A percentile compares a stretch with the other conserved stretches of the same genome.
phyloP scores from a whole-genome alignment of 225 moss, liverwort and hornwort genomes.

The Marchantia paleacea region DNA sequence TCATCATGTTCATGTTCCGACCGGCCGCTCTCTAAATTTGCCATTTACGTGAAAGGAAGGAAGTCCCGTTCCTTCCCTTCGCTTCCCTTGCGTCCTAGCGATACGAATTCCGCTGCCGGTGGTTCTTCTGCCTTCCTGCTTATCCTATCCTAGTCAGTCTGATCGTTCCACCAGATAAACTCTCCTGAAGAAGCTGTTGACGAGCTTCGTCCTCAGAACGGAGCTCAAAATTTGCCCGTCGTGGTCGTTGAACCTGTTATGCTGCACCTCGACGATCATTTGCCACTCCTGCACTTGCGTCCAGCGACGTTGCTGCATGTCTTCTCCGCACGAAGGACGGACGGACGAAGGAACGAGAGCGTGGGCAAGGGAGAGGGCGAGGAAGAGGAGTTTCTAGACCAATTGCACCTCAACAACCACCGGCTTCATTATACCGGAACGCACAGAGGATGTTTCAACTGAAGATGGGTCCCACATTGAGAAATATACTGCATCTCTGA shows the following conservation, averaged over 20 bases:
- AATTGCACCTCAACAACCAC: not conserved
- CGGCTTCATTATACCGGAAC: slow-evolving; percentile 11
- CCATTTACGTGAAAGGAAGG: slow-evolving; percentile 10
- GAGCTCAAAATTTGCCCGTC: not conserved
- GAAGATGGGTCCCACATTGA: slow-evolving; percentile 16
- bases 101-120: not conserved
- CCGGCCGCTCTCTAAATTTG: slow-evolving; percentile 9
- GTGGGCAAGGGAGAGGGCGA: no score
- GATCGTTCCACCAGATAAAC: not conserved
- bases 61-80: no score
- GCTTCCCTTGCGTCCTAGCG: not conserved
- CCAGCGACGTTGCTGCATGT: not conserved
- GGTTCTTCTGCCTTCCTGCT: not conserved
- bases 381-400: not conserved
- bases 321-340: not conserved
- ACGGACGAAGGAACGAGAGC: no score
- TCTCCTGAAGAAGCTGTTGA: not conserved
- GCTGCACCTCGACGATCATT: not conserved
- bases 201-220: not conserved
- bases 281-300: not conserved
- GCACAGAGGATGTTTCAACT: slow-evolving; percentile 8
- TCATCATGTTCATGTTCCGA: slow-evolving; percentile 16
- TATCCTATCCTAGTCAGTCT: not conserved
- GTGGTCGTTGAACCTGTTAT: not conserved
- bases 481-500: slow-evolving; percentile 10